Conservation (phyloP, 495 filamentous ascomycete genomes). For the Tuber umbilicatum region DNA sequence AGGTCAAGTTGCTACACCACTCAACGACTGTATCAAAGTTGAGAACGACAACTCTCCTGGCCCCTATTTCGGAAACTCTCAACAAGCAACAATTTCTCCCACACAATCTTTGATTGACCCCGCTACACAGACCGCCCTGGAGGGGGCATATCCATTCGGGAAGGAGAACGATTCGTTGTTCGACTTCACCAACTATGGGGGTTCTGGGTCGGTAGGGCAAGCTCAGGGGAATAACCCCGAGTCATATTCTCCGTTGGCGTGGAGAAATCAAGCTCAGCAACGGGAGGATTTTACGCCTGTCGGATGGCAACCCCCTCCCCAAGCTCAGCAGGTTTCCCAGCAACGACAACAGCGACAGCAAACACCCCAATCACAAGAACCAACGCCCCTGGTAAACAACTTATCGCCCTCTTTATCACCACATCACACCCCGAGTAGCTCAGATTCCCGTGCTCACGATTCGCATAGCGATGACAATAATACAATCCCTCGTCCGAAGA, state of each 20-base stretch:
- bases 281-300: conserved; percentile 35
- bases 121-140: conserved; percentile 39
- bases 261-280: conserved; percentile 32
- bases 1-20: conserved; percentile 22
- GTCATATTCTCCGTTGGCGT: conserved; percentile 25
- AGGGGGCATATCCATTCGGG: conserved; percentile 32
- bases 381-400: conserved; percentile 37
- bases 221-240: conserved; percentile 24
- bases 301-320: conserved; percentile 40
- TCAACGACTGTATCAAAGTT: conserved; percentile 42
- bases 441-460: conserved; percentile 47
- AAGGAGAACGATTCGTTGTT: conserved; percentile 39
- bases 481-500: conserved; percentile 43
- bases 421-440: conserved; percentile 42
- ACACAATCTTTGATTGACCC: conserved; percentile 41
- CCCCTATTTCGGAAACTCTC: conserved; percentile 30
- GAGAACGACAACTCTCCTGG: conserved; percentile 33
- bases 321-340: conserved; percentile 32
- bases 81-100: conserved; percentile 40
- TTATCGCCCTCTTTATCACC: conserved; percentile 48
- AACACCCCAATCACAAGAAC: conserved; percentile 35
- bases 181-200: conserved; percentile 31
- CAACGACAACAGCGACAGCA: conserved; percentile 31
- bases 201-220: conserved; percentile 17
- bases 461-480: conserved; percentile 41